A percentile compares a stretch with the other conserved stretches of the same genome.
Evolutionary conservation across 495 filamentous ascomycete species (phyloP).

Genomic region (Neurospora sp.): DNA sequence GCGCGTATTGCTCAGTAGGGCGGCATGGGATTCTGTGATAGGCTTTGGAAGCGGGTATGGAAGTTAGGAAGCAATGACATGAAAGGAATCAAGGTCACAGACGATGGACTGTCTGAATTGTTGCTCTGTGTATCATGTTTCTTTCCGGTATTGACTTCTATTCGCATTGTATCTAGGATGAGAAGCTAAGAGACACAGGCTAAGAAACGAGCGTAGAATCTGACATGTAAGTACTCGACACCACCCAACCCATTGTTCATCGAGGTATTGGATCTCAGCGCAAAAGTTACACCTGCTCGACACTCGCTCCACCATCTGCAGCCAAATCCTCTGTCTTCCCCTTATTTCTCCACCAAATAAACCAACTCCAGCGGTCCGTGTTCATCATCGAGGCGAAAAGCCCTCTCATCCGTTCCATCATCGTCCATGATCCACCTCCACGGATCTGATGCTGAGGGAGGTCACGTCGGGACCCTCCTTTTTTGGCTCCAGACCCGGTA

Average conservation of each 20-base stretch:
- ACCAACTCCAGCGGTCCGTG: neutral
- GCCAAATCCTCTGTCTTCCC: neutral
- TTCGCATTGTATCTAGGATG: neutral
- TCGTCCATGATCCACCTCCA: neutral
- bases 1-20: neutral
- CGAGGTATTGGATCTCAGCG: no score
- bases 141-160: neutral
- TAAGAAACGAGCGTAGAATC: no score
- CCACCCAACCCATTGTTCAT: neutral
- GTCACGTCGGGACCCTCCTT: neutral
- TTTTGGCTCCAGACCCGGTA: neutral
- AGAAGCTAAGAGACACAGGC: neutral
- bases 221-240: neutral
- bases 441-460: neutral
- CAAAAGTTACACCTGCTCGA: neutral
- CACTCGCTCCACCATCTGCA: neutral
- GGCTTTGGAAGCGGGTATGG: neutral
- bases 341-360: neutral
- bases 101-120: neutral
- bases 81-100: neutral
- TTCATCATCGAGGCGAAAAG: neutral
- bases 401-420: neutral
- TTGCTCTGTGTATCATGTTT: neutral
- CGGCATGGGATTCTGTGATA: neutral
- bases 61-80: neutral